phyloP scores from a whole-genome alignment of 441 rosid species.

The Gossypium trilobum region DNA sequence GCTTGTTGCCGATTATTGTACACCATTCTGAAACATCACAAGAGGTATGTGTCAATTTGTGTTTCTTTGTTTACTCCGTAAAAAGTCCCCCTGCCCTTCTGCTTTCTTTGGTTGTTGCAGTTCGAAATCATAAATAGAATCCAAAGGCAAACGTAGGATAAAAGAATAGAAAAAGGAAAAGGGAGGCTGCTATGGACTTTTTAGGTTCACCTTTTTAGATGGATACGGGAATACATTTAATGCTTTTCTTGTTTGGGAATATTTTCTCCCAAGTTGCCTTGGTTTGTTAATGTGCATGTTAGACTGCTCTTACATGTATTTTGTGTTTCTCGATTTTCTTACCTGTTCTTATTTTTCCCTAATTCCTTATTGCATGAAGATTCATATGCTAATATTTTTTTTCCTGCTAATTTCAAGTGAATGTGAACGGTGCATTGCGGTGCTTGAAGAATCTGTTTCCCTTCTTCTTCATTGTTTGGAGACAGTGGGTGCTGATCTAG shows the following conservation, averaged over 20 bases:
- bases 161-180: neutral
- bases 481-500: slow-evolving; percentile 34
- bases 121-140: slow-evolving; percentile 3
- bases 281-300: neutral
- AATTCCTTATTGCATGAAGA: neutral
- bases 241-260: neutral
- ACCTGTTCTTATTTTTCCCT: neutral
- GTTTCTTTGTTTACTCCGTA: neutral
- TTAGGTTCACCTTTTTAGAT: neutral
- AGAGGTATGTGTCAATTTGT: slow-evolving; percentile 36
- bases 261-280: neutral
- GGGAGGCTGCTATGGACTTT: neutral
- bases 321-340: neutral
- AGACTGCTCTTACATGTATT: slow-evolving; percentile 3
- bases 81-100: neutral
- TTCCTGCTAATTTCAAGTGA: slow-evolving; percentile 40
- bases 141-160: neutral
- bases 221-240: neutral
- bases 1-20: slow-evolving; percentile 66
- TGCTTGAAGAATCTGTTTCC: slow-evolving; percentile 62
- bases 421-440: slow-evolving; percentile 53
- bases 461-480: slow-evolving; percentile 70
- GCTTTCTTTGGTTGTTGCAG: neutral
- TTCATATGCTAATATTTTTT: slow-evolving; percentile 13
- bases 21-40: slow-evolving; percentile 70